These are phyloP conservation scores for Phytophthora agathidicida DNA, from an alignment of 352 stramenopile species.

Conservation along the genomic window DNA sequence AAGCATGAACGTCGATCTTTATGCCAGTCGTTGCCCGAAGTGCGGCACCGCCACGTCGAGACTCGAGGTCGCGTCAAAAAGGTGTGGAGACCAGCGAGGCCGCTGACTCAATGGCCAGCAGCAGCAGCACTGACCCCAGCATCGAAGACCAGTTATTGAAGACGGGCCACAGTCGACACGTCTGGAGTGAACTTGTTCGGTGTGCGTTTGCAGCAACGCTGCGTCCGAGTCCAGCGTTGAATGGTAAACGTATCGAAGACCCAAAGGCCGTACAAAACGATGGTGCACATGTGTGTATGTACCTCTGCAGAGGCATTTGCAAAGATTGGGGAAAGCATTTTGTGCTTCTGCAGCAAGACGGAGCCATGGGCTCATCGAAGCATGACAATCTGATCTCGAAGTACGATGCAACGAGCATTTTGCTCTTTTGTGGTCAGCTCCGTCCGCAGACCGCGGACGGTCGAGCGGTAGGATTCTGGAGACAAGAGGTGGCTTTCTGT, in stretches of 20 bases:
- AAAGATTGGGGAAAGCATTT: too few species aligned
- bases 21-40: conserved; percentile 17
- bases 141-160: too few species aligned
- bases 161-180: too few species aligned
- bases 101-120: too few species aligned
- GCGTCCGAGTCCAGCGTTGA: neutral
- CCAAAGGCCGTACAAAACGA: conserved; percentile 2
- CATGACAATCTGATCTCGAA: conserved; percentile 10
- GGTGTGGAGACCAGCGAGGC: too few species aligned
- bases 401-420: conserved; percentile 12
- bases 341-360: too few species aligned
- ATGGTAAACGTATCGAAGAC: neutral
- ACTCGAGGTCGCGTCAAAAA: too few species aligned
- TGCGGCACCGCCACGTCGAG: conserved; percentile 7
- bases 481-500: conserved; percentile 23
- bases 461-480: conserved; percentile 1
- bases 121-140: too few species aligned
- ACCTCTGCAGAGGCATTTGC: too few species aligned
- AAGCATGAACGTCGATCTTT: conserved; percentile 17
- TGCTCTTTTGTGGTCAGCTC: conserved; percentile 5
- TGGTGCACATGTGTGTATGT: too few species aligned
- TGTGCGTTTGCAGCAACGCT: too few species aligned
- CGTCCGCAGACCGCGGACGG: neutral
- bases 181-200: too few species aligned
- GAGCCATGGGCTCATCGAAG: neutral